Evolutionary conservation across 2,329 filamentous ascomycete genomes (phyloP).

Genomic region (Aspergillus nomiae): DNA sequence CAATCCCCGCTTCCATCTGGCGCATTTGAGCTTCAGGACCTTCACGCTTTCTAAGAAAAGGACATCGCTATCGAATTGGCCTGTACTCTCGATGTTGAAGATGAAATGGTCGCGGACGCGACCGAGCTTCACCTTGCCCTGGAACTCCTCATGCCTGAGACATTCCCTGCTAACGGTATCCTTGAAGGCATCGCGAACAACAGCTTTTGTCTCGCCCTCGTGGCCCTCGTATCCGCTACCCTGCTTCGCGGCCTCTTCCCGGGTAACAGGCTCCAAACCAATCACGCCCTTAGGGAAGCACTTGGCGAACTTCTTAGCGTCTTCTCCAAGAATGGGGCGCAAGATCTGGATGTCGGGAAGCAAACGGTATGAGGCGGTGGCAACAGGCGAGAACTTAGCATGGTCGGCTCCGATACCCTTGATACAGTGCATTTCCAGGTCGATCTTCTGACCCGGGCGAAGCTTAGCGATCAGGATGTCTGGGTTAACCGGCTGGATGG

Average conservation of each 20-base stretch:
- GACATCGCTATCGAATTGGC: conserved; percentile 91
- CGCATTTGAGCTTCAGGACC: conserved; percentile 81
- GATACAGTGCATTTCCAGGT: conserved; percentile 87
- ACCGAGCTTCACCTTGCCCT: conserved; percentile 92
- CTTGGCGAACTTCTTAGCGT: conserved; percentile 83
- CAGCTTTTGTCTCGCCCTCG: conserved; percentile 80
- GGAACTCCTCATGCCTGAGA: conserved; percentile 87
- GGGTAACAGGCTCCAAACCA: conserved; percentile 70
- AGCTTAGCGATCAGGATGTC: conserved; percentile 94
- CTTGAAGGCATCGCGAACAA: conserved; percentile 84
- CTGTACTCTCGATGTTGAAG: conserved; percentile 91
- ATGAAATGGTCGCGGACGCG: conserved; percentile 94
- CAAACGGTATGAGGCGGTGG: conserved; percentile 89
- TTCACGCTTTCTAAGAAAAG: conserved; percentile 89
- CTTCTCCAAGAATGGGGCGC: conserved; percentile 78
- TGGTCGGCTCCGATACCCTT: conserved; percentile 94
- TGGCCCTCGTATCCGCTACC: conserved; percentile 71
- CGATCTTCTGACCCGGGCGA: conserved; percentile 83
- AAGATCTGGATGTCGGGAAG: conserved; percentile 84
- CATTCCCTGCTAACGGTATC: conserved; percentile 95
- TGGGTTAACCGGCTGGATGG: conserved; percentile 78
- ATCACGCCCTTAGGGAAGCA: conserved; percentile 94
- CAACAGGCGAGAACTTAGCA: conserved; percentile 95
- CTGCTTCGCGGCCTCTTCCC: conserved; percentile 61
- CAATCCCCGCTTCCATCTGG: conserved; percentile 48